These are phyloP conservation scores for Metahyphopichia silvanorum DNA, from an alignment of 805 yeast species.

Conservation along the genomic window DNA sequence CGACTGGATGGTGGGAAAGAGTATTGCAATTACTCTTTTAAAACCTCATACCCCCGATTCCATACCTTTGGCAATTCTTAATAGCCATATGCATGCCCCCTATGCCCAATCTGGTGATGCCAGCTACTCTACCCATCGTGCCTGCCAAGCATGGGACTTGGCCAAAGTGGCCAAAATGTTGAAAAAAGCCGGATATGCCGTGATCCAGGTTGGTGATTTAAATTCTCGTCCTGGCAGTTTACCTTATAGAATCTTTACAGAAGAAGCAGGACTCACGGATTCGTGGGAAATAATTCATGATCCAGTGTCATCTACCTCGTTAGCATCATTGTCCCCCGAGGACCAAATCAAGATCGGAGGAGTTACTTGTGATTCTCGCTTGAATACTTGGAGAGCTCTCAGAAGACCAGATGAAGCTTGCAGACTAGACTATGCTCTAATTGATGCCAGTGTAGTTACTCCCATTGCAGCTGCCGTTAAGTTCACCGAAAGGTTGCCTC, in stretches of 20 bases:
- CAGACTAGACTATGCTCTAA: constrained; percentile 84
- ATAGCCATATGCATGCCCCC: constrained; percentile 98
- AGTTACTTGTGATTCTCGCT: constrained; percentile 81
- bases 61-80: constrained; percentile 70
- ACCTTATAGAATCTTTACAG: constrained; percentile 70
- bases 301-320: constrained; percentile 21
- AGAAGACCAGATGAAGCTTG: constrained; percentile 68
- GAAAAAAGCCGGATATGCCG: constrained; percentile 73
- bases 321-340: constrained; percentile 22
- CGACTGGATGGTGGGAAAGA: constrained; percentile 96
- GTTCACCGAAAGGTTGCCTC: constrained; percentile 67
- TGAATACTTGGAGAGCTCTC: constrained; percentile 80
- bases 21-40: constrained; percentile 69
- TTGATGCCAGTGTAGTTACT: constrained; percentile 52
- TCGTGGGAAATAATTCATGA: constrained; percentile 78
- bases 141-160: constrained; percentile 97
- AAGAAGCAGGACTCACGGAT: constrained; percentile 67
- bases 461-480: constrained; percentile 66
- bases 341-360: constrained; percentile 73
- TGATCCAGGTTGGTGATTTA: constrained; percentile 88
- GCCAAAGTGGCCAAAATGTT: constrained; percentile 61
- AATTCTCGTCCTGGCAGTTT: constrained; percentile 86
- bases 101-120: constrained; percentile 76
- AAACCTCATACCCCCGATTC: constrained; percentile 46
- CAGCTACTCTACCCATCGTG: constrained; percentile 83